Evolutionary conservation across 805 yeast species (phyloP), one percentile per base, ranked within the genome.

Genomic region (Metschnikowia kofuensis): DNA sequence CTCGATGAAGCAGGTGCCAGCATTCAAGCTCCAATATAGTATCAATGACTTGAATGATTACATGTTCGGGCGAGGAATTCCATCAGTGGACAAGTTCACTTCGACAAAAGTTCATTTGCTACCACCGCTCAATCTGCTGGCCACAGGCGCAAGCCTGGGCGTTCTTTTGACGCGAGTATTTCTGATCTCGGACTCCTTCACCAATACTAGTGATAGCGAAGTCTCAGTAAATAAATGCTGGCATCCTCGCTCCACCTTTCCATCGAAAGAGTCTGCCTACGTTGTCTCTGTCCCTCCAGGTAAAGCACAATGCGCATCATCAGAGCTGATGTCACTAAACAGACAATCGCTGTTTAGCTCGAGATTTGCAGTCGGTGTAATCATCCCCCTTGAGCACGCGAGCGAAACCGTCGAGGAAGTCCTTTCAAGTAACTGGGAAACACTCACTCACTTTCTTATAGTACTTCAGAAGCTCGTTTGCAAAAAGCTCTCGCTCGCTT

Each of bases 21-120:
- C 38, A 10, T 35, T 72, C 13, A 63, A 65, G 43, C 36, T 64
- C 2, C 66, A 69, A 46, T 82, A 79, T 52, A 68, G 74, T 14
- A 53, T 67, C 21, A 65, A 63, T 47, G 83, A 80, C 50, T 55
- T 80, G 16, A 71, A 77, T 28, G 76, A 76, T 48, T 77, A 72
- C 54, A 77, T 80, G 78, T 80, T 79, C 61, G 85, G 85, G 11
- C 75, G 78, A 44, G 84, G 84, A 0, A 64, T 80, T 31, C 79
- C 81, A 8, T 64, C 77, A 7, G 76, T 69, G 49, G 82, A 79
- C 47, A 61, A 68, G 14, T 66, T 67, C 15, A 61, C 70, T 21
- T 61, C 73, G 11, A 75, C 80, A 5, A 80, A 80, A 51, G 57
- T 79, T 2, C 83, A 80, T 59, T 53, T 66, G 39, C 60, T 80